Conservation (phyloP, 768 basidiomycete genomes). For the Amanita molliuscula region DNA sequence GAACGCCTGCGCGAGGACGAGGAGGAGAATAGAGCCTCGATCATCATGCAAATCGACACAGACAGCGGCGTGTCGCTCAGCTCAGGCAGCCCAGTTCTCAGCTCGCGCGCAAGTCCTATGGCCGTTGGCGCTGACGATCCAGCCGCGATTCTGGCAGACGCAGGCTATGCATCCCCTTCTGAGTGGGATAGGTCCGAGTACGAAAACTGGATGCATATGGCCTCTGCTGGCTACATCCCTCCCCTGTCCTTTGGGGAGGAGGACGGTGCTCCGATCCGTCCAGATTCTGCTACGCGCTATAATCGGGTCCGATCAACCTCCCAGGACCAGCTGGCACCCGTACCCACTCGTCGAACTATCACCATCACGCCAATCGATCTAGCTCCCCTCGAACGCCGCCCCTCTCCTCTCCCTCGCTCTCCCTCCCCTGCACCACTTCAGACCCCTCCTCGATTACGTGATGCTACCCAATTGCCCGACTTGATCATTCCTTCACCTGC, state of each 20-base stretch:
- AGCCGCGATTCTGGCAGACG: constrained; percentile 26
- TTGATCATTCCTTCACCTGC: constrained; percentile 41
- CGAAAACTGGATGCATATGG: constrained; percentile 4
- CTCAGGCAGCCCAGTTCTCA: constrained; percentile 15
- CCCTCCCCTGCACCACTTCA: constrained; percentile 19
- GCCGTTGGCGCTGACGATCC: constrained; percentile 32
- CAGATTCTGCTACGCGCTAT: background rate
- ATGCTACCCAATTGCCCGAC: constrained; percentile 14
- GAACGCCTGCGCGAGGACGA: constrained; percentile 2
- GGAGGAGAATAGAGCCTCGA: constrained; percentile 2
- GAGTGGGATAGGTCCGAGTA: constrained; percentile 13
- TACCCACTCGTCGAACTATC: constrained; percentile 17
- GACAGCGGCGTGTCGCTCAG: constrained; percentile 13
- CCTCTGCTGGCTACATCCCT: background rate
- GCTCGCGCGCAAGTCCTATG: constrained; percentile 40
- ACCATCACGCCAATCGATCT: constrained; percentile 25
- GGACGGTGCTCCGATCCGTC: background rate
- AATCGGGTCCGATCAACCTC: constrained; percentile 14
- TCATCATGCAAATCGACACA: constrained; percentile 8
- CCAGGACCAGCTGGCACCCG: constrained; percentile 10
- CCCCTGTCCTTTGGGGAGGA: constrained; percentile 3
- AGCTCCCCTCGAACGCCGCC: constrained; percentile 16
- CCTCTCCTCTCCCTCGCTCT: constrained; percentile 15
- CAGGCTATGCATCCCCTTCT: constrained; percentile 17
- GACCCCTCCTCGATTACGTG: constrained; percentile 16